These are phyloP conservation scores for Vachellia pachyceras DNA, from an alignment of 306 rosid species.

Conservation along the genomic window DNA sequence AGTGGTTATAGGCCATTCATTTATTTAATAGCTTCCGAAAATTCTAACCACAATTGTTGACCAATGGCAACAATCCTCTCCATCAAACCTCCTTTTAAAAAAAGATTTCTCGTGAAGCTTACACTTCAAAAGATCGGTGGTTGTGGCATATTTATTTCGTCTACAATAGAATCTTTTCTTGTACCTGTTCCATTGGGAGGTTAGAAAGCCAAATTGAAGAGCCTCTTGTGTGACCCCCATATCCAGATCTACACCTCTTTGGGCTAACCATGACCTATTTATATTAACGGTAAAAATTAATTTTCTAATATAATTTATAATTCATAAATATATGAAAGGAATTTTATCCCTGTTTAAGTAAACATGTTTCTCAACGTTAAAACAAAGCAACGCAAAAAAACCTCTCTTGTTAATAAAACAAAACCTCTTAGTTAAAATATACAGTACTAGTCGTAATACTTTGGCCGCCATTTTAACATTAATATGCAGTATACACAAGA, in stretches of 20 bases:
- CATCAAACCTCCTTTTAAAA: too few relatives aligned
- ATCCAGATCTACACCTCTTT: not conserved
- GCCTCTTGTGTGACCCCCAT: not conserved
- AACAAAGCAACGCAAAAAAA: not conserved
- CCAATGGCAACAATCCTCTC: not conserved
- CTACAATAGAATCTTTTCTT: not conserved
- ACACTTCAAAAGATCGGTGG: not conserved
- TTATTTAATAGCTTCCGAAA: not conserved
- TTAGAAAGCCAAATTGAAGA: too few relatives aligned
- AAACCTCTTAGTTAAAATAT: not conserved
- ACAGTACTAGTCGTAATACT: not conserved
- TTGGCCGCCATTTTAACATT: not conserved
- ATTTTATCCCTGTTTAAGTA: too few relatives aligned
- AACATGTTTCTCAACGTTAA: too few relatives aligned
- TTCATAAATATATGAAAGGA: too few relatives aligned
- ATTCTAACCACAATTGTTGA: not conserved
- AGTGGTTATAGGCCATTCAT: slow-evolving; percentile 10
- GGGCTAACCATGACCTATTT: not conserved
- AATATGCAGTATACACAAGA: not conserved
- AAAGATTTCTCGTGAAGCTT: too few relatives aligned
- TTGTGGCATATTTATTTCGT: not conserved
- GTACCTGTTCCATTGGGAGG: not conserved
- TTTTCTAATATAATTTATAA: too few relatives aligned
- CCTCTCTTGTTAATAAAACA: not conserved
- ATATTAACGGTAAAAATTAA: too few relatives aligned